Percentiles rank a stretch among this genome's conserved stretches.
phyloP scores from a whole-genome alignment of 495 filamentous ascomycete genomes.

The Bombardia bombarda region DNA sequence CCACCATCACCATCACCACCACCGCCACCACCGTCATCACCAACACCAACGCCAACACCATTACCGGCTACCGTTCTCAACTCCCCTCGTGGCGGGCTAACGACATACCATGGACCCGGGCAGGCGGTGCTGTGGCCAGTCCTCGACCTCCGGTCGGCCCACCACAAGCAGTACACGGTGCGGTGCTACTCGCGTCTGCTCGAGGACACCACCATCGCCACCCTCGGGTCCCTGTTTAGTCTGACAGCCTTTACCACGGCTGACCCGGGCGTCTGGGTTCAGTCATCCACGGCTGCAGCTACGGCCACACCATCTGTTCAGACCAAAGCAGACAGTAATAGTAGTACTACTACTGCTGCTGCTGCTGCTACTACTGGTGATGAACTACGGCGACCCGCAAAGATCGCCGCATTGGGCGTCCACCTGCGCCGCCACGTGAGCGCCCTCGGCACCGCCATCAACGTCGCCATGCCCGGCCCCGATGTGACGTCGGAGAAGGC shows the following conservation, averaged over 20 bases:
- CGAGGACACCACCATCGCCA: slow-evolving; percentile 64
- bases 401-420: slow-evolving; percentile 85
- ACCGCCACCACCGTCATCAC: background rate
- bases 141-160: slow-evolving; percentile 51
- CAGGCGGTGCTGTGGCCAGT: slow-evolving; percentile 88
- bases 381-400: slow-evolving; percentile 47
- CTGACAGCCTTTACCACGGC: slow-evolving; percentile 55
- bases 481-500: slow-evolving; percentile 2
- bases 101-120: slow-evolving; percentile 92
- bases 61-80: slow-evolving; percentile 39
- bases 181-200: slow-evolving; percentile 66
- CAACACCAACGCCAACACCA: background rate
- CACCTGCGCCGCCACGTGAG: slow-evolving; percentile 78
- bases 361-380: no score
- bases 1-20: background rate
- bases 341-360: no score
- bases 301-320: background rate
- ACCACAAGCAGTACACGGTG: slow-evolving; percentile 33
- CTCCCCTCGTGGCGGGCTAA: slow-evolving; percentile 78
- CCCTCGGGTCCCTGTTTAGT: slow-evolving; percentile 43
- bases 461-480: slow-evolving; percentile 50
- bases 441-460: slow-evolving; percentile 81
- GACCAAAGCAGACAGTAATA: background rate
- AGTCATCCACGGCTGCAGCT: background rate
- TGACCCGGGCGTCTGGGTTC: slow-evolving; percentile 83